Evolutionary conservation across 2,329 filamentous ascomycete species (phyloP).

Genomic region (Aspergillus sojae): DNA sequence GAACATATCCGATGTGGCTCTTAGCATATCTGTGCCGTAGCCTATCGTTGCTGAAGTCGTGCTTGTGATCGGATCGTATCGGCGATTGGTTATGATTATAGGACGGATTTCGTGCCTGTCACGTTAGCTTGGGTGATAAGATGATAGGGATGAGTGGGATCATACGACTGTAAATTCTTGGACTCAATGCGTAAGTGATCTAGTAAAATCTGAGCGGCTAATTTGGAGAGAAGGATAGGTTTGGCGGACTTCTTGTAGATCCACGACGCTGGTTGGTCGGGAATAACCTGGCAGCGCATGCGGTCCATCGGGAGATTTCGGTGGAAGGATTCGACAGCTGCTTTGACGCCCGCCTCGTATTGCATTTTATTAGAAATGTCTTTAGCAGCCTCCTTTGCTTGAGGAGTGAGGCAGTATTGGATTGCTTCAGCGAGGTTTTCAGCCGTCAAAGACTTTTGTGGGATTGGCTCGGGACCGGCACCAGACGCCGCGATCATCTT

Average conservation of each 20-base stretch:
- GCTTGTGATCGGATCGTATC: constrained; percentile 38
- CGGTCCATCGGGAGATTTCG: constrained; percentile 30
- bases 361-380: constrained; percentile 44
- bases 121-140: not conserved
- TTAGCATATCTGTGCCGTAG: constrained; percentile 30
- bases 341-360: constrained; percentile 44
- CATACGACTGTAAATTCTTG: constrained; percentile 26
- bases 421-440: constrained; percentile 52
- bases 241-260: constrained; percentile 16
- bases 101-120: constrained; percentile 30
- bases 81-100: constrained; percentile 36
- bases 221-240: constrained; percentile 25
- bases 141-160: not conserved
- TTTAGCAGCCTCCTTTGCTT: constrained; percentile 40
- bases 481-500: constrained; percentile 53
- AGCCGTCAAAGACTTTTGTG: constrained; percentile 48
- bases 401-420: constrained; percentile 43
- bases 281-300: constrained; percentile 30
- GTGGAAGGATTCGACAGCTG: constrained; percentile 51
- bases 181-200: constrained; percentile 25
- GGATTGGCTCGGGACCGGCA: constrained; percentile 54
- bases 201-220: constrained; percentile 28
- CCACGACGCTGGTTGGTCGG: constrained; percentile 34
- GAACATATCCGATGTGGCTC: constrained; percentile 30
- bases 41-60: constrained; percentile 28